These are phyloP conservation scores for Ambrosia hybrid DNA, from an alignment of 140 eudicot genomes.

Conservation along the genomic window DNA sequence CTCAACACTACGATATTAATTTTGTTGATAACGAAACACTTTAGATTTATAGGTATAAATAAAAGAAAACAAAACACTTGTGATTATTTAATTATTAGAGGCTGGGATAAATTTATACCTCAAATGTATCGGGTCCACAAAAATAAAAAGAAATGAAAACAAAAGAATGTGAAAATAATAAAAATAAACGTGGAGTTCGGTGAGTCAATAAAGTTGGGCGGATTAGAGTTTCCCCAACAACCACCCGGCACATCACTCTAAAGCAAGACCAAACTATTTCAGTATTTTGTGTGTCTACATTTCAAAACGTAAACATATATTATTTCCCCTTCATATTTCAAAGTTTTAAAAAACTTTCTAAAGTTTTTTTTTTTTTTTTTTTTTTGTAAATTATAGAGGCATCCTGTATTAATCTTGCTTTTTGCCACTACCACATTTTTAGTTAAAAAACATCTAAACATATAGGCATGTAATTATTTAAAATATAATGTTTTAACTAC, in stretches of 20 bases:
- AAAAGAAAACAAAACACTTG: neutral
- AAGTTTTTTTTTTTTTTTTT: neutral
- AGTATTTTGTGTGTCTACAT: neutral
- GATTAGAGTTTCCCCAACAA: neutral
- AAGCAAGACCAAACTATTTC: neutral
- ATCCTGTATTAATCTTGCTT: neutral
- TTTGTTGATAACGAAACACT: too few species aligned
- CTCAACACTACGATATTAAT: too few species aligned
- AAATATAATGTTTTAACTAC: neutral
- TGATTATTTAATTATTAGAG: constrained; percentile 9
- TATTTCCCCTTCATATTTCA: constrained; percentile 7
- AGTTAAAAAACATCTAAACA: neutral
- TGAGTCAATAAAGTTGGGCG: constrained; percentile 26
- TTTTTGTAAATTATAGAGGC: neutral
- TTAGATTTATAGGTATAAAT: neutral
- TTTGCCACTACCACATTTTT: neutral
- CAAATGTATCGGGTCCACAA: neutral
- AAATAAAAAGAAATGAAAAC: neutral
- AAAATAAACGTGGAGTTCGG: constrained; percentile 10
- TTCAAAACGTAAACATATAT: neutral
- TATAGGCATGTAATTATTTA: neutral
- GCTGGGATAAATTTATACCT: constrained; percentile 1
- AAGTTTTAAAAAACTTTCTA: neutral
- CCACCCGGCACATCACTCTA: neutral
- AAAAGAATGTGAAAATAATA: neutral